A percentile compares a stretch with the other conserved stretches of the same genome.
Evolutionary conservation across 192 early-diverging fungal genomes (phyloP).

Genomic region (Pilaira anomala): DNA sequence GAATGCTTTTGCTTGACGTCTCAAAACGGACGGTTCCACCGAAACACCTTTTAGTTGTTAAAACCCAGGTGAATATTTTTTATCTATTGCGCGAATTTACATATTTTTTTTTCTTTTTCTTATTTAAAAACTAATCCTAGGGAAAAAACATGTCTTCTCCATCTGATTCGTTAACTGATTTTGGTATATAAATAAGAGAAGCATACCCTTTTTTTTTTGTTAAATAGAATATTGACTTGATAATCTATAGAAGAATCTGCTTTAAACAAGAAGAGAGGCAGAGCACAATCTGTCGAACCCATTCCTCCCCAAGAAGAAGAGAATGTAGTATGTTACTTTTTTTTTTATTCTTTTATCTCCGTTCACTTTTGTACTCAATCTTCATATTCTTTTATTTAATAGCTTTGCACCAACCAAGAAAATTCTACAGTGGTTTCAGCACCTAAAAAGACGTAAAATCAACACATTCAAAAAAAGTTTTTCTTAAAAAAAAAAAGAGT

Average conservation of each 20-base stretch:
- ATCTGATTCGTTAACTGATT: constrained; percentile 11
- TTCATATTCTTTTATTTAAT: not conserved
- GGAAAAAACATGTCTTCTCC: constrained; percentile 22
- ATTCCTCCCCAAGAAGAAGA: constrained; percentile 1
- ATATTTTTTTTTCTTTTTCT: not conserved
- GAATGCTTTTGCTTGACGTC: too few relatives aligned
- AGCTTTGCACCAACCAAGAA: constrained; percentile 8
- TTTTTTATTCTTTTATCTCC: not conserved
- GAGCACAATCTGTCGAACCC: constrained; percentile 37
- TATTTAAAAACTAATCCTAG: not conserved
- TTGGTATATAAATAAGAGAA: not conserved
- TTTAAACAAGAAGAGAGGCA: constrained; percentile 30
- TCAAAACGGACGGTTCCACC: too few relatives aligned
- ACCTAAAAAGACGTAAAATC: constrained; percentile 36
- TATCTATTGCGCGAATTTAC: too few relatives aligned
- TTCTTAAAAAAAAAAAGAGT: not conserved
- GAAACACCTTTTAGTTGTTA: too few relatives aligned
- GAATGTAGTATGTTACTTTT: not conserved
- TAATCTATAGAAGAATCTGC: constrained; percentile 24
- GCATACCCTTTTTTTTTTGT: not conserved
- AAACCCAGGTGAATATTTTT: too few relatives aligned
- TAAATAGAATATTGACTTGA: not conserved
- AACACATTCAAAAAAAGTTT: not conserved
- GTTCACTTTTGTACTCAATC: not conserved
- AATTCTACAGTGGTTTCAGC: constrained; percentile 17